Evolutionary conservation across 352 stramenopile genomes (phyloP).

Genomic region (Phytophthora podocarpi): DNA sequence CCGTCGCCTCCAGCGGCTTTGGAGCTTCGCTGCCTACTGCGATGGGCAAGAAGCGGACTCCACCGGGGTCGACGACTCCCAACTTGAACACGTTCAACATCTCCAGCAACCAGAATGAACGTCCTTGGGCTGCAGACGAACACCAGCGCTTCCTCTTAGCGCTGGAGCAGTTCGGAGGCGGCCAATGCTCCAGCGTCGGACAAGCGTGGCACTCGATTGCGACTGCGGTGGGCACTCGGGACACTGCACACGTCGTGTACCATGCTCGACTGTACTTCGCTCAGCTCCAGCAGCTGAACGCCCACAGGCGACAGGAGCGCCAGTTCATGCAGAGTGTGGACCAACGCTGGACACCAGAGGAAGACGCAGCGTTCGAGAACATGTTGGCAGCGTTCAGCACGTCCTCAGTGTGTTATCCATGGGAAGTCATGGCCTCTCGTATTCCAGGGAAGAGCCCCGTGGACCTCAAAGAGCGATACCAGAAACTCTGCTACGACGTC

Average conservation of each 20-base stretch:
- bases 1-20: neutral
- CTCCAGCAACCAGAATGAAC: constrained; percentile 19
- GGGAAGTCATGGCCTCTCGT: constrained; percentile 59
- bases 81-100: constrained; percentile 36
- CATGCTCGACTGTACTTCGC: constrained; percentile 63
- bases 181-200: constrained; percentile 41
- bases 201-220: constrained; percentile 68
- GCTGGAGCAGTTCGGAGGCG: constrained; percentile 66
- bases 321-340: constrained; percentile 63
- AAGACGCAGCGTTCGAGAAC: constrained; percentile 73
- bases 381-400: constrained; percentile 53
- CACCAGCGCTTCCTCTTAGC: constrained; percentile 71
- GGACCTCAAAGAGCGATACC: constrained; percentile 68
- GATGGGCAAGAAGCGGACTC: constrained; percentile 29
- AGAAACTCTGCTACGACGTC: constrained; percentile 81
- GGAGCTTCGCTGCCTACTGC: too few relatives aligned
- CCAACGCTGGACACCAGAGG: constrained; percentile 58
- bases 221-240: constrained; percentile 55
- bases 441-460: constrained; percentile 56
- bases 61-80: neutral
- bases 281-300: constrained; percentile 50
- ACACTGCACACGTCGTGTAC: constrained; percentile 43
- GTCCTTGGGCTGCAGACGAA: constrained; percentile 60
- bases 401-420: constrained; percentile 53
- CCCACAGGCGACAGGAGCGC: constrained; percentile 48